Conservation (phyloP, 352 stramenopile species). For the Globisporangium carolinianum region DNA sequence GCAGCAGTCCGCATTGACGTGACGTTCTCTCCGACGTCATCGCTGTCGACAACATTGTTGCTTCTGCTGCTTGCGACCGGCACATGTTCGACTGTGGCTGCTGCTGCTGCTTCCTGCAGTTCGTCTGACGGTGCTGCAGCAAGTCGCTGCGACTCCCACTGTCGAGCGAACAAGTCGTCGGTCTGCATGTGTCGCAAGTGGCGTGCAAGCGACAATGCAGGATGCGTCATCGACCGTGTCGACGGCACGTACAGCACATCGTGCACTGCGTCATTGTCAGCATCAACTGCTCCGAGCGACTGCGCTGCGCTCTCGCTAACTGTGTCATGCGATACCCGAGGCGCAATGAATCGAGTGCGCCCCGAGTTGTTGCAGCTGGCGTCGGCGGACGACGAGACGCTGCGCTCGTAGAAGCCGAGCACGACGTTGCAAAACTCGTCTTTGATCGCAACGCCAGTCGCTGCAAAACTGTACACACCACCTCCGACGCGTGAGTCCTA, state of each 20-base stretch:
- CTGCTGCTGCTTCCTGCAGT: too few species aligned
- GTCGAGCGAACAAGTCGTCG: not conserved
- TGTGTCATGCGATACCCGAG: too few species aligned
- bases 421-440: conserved; percentile 65
- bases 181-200: conserved; percentile 4
- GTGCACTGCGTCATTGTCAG: not conserved
- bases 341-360: too few species aligned
- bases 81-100: too few species aligned
- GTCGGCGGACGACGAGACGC: not conserved
- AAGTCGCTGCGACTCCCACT: not conserved
- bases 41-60: too few species aligned
- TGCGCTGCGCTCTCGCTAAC: too few species aligned
- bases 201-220: conserved; percentile 4
- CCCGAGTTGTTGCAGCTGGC: too few species aligned
- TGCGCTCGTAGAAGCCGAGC: conserved; percentile 35
- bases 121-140: too few species aligned
- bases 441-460: conserved; percentile 17
- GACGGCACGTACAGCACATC: conserved; percentile 5
- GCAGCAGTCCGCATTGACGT: too few species aligned
- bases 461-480: not conserved
- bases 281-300: not conserved
- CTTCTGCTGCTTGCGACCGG: too few species aligned
- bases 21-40: too few species aligned
- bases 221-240: conserved; percentile 1
- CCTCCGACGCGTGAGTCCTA: too few species aligned